These are phyloP conservation scores for Thyridium curvatum DNA, from an alignment of 2,329 filamentous ascomycete species.

Conservation along the genomic window DNA sequence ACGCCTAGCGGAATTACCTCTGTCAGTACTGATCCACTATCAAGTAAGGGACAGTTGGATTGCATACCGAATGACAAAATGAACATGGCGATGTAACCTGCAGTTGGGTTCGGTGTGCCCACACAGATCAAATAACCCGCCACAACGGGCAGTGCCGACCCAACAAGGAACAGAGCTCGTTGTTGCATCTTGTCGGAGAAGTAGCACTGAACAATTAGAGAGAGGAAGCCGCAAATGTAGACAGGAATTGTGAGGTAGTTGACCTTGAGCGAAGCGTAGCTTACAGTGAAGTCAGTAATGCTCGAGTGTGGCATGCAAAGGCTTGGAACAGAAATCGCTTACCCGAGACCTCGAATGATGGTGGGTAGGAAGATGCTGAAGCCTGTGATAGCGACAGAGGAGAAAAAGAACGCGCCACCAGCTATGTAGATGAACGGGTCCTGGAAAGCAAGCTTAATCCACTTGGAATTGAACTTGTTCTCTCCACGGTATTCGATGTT, in stretches of 20 bases:
- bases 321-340: not conserved
- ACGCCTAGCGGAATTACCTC: not conserved
- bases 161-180: conserved; percentile 2
- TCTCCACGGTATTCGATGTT: conserved; percentile 1
- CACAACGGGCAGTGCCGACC: conserved; percentile 2
- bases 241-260: conserved; percentile 14
- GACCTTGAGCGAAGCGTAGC: conserved; percentile 7
- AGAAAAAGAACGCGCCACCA: conserved; percentile 5
- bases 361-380: conserved; percentile 6
- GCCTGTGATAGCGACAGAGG: conserved; percentile 5
- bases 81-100: conserved; percentile 7
- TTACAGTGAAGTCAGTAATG: not conserved
- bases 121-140: conserved; percentile 6
- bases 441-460: conserved; percentile 1
- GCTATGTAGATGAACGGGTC: conserved; percentile 3
- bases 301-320: not conserved
- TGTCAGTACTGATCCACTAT: not conserved
- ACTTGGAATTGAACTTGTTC: conserved; percentile 3
- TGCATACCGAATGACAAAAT: conserved; percentile 1
- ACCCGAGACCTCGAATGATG: conserved; percentile 4
- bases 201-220: conserved; percentile 5
- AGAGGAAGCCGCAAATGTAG: conserved; percentile 9
- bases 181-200: conserved; percentile 4
- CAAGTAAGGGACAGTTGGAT: not conserved
- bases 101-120: conserved; percentile 3